phyloP scores from a whole-genome alignment of 2,329 filamentous ascomycete species.

The Nemania abortiva region DNA sequence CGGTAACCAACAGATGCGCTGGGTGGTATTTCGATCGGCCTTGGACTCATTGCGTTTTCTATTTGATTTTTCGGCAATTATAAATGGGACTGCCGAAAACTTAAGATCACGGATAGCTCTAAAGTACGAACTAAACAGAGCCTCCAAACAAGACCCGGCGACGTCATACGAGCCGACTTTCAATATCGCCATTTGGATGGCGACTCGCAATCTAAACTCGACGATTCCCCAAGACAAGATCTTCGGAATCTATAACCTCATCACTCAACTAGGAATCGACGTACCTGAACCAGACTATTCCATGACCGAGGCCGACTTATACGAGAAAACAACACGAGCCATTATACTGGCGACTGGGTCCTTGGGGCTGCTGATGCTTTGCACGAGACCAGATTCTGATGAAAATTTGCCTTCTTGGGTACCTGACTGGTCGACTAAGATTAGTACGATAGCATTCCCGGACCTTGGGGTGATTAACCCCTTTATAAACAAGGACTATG shows the following conservation, averaged over 20 bases:
- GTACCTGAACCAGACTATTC: not conserved
- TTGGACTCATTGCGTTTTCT: not conserved
- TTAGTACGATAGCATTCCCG: not conserved
- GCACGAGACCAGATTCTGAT: not conserved
- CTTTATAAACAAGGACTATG: not conserved
- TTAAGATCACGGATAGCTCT: not conserved
- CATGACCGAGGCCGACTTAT: not conserved
- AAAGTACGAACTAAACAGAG: not conserved
- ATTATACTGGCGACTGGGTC: not conserved
- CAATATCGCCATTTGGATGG: not conserved
- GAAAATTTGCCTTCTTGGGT: not conserved
- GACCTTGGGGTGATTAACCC: not conserved
- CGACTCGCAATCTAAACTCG: not conserved
- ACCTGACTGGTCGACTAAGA: constrained; percentile 1
- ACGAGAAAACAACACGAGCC: not conserved
- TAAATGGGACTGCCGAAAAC: not conserved
- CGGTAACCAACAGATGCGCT: not conserved
- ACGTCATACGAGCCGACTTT: too few relatives aligned
- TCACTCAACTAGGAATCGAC: not conserved
- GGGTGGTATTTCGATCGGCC: not conserved
- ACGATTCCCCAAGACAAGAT: not conserved
- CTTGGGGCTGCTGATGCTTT: not conserved
- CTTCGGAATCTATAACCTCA: not conserved
- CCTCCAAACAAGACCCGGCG: not conserved
- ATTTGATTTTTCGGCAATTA: not conserved